Evolutionary conservation across 2,329 filamentous ascomycete genomes (phyloP), one percentile per base, ranked within the genome.

Genomic region (Penicillium sp.): DNA sequence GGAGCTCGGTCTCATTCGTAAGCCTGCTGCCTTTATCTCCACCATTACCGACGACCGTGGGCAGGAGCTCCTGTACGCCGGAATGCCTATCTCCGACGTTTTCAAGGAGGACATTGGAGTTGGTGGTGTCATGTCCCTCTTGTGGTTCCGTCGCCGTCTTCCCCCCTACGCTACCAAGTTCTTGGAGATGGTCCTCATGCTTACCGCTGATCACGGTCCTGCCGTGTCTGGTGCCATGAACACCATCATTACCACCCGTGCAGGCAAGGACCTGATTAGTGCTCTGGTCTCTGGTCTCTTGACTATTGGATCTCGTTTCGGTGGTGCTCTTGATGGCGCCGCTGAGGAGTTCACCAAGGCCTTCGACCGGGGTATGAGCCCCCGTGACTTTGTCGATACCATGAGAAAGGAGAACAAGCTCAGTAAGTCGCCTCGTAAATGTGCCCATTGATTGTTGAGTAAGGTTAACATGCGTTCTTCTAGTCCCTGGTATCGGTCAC

Each of bases 401-500:
- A 98, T 98, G 94, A 90, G 95, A 82, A 99, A 98, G 87, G 92
- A 95, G 84, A 99, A 99, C 90, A 99, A 98, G 88, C 93, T 99
- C 73, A 98, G 85, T 88, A 83, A 76, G 85, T 83, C 46, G 29
- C 31, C 35, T 48, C 51, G 6, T 53, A 13, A 19, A 31, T 19
- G 21, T 26, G 21, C 38, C 9, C 29, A 26, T 47, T 49, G 19
- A 31, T 23, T 17, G 38, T 58, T 26, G 52, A 62, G 64, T 46
- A 55, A 75, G 78, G 71, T 49, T 58, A 44, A 58, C 31, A 79
- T 68, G 11, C 35, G 5, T 47, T 44, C 52, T 30, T 8, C 64
- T 54, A 88, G 85, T 99, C 73, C 95, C 95, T 67, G 95, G 95
- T 86, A 99, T 99, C 74, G 95, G 95, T 73, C 95, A 99, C 88